A percentile compares a stretch with the other conserved stretches of the same genome.
Evolutionary conservation across 208 protist species (phyloP).

Genomic region (Endotrypanum monterogeii): DNA sequence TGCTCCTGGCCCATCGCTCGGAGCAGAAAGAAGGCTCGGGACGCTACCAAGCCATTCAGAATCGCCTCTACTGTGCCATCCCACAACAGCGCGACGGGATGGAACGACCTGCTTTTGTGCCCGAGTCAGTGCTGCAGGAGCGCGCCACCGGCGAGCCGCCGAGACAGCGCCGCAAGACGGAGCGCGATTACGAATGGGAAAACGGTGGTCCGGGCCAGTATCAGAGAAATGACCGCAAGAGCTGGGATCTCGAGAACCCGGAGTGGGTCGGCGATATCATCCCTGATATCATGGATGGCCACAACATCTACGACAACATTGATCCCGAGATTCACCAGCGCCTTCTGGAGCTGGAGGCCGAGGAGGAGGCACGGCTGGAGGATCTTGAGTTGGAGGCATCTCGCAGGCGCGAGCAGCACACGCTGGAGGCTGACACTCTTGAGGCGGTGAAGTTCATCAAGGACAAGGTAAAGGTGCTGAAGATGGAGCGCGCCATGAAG

Average conservation of each 20-base stretch:
- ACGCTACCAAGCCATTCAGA: slow-evolving; percentile 90
- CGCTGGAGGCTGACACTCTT: slow-evolving; percentile 69
- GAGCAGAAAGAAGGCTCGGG: slow-evolving; percentile 95
- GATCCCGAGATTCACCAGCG: slow-evolving; percentile 98
- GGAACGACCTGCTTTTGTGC: slow-evolving; percentile 75
- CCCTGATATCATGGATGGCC: slow-evolving; percentile 99
- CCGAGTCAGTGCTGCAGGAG: slow-evolving; percentile 69
- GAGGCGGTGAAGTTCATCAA: slow-evolving; percentile 90
- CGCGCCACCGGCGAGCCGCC: slow-evolving; percentile 35
- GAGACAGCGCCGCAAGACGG: slow-evolving; percentile 73
- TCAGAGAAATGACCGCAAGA: slow-evolving; percentile 85
- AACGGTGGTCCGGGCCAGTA: slow-evolving; percentile 95
- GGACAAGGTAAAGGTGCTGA: slow-evolving; percentile 87
- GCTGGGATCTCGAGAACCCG: slow-evolving; percentile 92
- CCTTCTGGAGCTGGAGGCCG: slow-evolving; percentile 91
- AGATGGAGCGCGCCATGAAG: slow-evolving; percentile 91
- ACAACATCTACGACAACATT: slow-evolving; percentile 99
- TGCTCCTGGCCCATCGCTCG: slow-evolving; percentile 94
- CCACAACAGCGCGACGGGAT: slow-evolving; percentile 92
- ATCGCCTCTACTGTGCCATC: slow-evolving; percentile 90
- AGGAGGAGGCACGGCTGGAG: slow-evolving; percentile 91
- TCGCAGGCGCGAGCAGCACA: slow-evolving; percentile 55
- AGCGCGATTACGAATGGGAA: slow-evolving; percentile 93
- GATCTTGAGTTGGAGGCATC: slow-evolving; percentile 95
- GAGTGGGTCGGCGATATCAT: slow-evolving; percentile 99